Percentiles rank a stretch among this genome's conserved stretches.
Evolutionary conservation across 805 yeast genomes (phyloP).

Genomic region (Candida vaughaniae): DNA sequence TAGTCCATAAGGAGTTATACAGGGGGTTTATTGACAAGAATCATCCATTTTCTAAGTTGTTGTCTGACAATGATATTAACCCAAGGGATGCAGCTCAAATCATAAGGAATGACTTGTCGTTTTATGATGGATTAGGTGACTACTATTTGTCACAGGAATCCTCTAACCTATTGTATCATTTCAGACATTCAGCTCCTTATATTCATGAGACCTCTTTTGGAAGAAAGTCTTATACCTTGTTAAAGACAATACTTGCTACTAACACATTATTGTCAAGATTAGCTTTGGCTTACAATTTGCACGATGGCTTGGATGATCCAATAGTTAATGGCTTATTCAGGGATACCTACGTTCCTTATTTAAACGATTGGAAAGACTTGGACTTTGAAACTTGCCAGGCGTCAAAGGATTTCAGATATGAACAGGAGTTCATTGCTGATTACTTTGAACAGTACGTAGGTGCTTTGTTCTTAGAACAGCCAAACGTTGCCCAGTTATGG

Average conservation of each 20-base stretch:
- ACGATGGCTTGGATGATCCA: slow-evolving; percentile 32
- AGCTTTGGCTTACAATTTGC: slow-evolving; percentile 35
- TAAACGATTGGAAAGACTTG: slow-evolving; percentile 15
- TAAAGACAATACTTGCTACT: slow-evolving; percentile 35
- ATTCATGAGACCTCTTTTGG: slow-evolving; percentile 20
- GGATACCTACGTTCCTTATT: slow-evolving; percentile 28
- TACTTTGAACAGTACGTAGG: slow-evolving; percentile 44
- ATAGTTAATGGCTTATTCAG: slow-evolving; percentile 20
- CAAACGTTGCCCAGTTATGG: slow-evolving; percentile 34
- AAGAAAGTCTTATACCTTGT: slow-evolving; percentile 23
- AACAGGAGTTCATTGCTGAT: slow-evolving; percentile 43
- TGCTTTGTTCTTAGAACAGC: slow-evolving; percentile 38
- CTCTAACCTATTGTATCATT: slow-evolving; percentile 31
- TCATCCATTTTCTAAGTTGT: slow-evolving; percentile 25
- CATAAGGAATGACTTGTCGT: slow-evolving; percentile 34
- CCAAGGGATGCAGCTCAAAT: slow-evolving; percentile 20
- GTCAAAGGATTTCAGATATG: slow-evolving; percentile 22
- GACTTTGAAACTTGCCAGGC: slow-evolving; percentile 11
- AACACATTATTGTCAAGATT: slow-evolving; percentile 37
- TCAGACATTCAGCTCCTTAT: slow-evolving; percentile 18
- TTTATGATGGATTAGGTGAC: slow-evolving; percentile 43
- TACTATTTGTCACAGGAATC: slow-evolving; percentile 38
- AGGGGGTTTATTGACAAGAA: slow-evolving; percentile 26
- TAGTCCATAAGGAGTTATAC: slow-evolving; percentile 39
- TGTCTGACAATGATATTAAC: slow-evolving; percentile 19